Base-by-base conservation (phyloP, 371 early-diverging fungal species). In the Massospora cicadina region DNA sequence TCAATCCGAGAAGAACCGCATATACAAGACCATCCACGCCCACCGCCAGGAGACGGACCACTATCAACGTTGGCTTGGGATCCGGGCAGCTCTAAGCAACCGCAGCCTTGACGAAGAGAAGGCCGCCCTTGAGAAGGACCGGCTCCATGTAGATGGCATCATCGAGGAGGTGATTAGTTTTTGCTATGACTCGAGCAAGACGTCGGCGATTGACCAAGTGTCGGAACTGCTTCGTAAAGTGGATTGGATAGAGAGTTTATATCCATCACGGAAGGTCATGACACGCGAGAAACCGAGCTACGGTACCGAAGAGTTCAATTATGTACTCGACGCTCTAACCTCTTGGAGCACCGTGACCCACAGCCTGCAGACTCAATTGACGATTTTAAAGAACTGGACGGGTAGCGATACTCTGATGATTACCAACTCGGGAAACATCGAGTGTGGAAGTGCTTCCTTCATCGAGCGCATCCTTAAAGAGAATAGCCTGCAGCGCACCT, bases 381-480 rank as follows among this genome's bases (percentile, higher is more conserved):
- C 76, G 64, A 86, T 90, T 69, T 71, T 91, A 54, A 76, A 81
- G 60, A 79, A 85, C 64, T 91, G 92, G 92, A 89, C 90, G 2
- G 89, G 88, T 28, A 86, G 84, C 61, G 80, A 82, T 75, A 80
- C 1, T 77, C 76, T 27, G 69, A 70, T 17, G 70, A 70, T 54
- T 77, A 76, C 0, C 72, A 82, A n/a, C 73, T 78, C 54, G 61
- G 77, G 28, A 71, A 79, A 24, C 75, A 79, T 54, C 82, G 81
- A 60, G 75, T 53, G 27, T 60, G 66, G 27, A 54, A 54, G 23
- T 60, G 59, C 23, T 27, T 62, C 89, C 26, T 91, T 91, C 76
- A 81, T 91, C 24, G 90, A 91, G 72, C 76, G 87, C 63, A 75
- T 90, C 60, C 75, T 90, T 65, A 90, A 90, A 75, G 89, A 90